Base-by-base conservation (phyloP, 1,284 basidiomycete species). In the Cutaneotrichosporon cutaneum region DNA sequence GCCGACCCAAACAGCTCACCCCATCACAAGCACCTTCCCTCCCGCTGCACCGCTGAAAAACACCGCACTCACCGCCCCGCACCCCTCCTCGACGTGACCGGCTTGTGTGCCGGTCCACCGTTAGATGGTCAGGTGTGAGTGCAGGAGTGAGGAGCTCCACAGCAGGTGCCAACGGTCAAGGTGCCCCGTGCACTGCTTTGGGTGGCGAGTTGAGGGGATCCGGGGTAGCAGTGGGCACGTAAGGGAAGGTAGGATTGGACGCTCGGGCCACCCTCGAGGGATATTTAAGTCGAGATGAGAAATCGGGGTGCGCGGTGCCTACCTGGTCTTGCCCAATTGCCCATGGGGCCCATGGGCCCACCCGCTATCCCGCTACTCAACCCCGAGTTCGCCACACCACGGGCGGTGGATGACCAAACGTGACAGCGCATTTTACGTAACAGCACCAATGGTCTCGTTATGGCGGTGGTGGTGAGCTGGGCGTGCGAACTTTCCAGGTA, bases 271-370 rank as follows among this genome's bases (percentile, higher is more conserved):
- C 16, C 0, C 16, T 36, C 13, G 11, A 3, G 16, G 33, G 9
- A 33, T 10, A 13, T 33, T 10, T 33, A n/a, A 13, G 33, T 33
- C 33, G 13, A 33, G 33, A 10, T 33, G 33, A 33, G 33, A 13
- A 33, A 33, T 33, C 33, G 1, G 4, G 33, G 13, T 9, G 33
- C 2, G 9, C 9, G 33, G 13, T 9, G 33, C 33, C 33, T 33
- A 33, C 9, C 33, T 33, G 1, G 33, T 33, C 33, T 13, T 33
- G 33, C 9, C 33, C 33, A 33, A 10, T 13, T 72, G 30, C 48
- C 42, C 13, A n/a, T n/a, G n/a, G n/a, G n/a, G n/a, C n/a, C n/a
- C n/a, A n/a, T n/a, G n/a, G n/a, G n/a, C n/a, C n/a, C n/a, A n/a
- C n/a, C n/a, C n/a, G n/a, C n/a, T n/a, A n/a, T n/a, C n/a, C n/a